Percentiles rank a stretch among this genome's conserved stretches.
phyloP scores from a whole-genome alignment of 2,329 filamentous ascomycete genomes.

The Aulographum hederae region DNA sequence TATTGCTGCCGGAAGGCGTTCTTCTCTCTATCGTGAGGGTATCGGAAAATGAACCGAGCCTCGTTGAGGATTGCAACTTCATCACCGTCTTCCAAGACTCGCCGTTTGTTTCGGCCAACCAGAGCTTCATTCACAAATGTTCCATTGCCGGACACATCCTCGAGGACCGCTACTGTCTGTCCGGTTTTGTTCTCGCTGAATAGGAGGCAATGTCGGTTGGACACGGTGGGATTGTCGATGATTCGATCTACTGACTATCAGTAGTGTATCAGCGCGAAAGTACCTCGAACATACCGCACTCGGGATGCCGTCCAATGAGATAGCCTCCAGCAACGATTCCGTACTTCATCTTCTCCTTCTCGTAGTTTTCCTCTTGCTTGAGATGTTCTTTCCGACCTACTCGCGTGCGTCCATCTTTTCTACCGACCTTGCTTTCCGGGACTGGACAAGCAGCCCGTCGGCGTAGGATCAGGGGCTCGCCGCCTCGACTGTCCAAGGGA shows the following conservation, averaged over 20 bases:
- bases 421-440: conserved; percentile 18
- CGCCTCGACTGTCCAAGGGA: conserved; percentile 55
- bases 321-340: conserved; percentile 62
- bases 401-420: conserved; percentile 15
- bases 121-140: conserved; percentile 90
- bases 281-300: conserved; percentile 53
- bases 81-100: conserved; percentile 76
- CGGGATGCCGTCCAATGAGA: conserved; percentile 77
- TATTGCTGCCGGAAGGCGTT: conserved; percentile 78
- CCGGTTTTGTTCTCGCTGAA: conserved; percentile 44
- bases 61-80: conserved; percentile 76
- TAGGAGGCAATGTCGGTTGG: conserved; percentile 64
- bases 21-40: conserved; percentile 56
- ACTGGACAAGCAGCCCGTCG: conserved; percentile 53
- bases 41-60: conserved; percentile 79
- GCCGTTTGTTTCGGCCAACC: conserved; percentile 77
- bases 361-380: conserved; percentile 42
- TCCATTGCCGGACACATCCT: conserved; percentile 89
- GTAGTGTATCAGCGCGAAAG: conserved; percentile 6
- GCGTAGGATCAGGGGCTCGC: conserved; percentile 54
- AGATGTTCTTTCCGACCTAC: conserved; percentile 23
- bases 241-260: conserved; percentile 41
- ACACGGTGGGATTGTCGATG: conserved; percentile 62
- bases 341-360: conserved; percentile 31
- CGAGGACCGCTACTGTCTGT: conserved; percentile 51